A percentile compares a stretch with the other conserved stretches of the same genome.
Evolutionary conservation across 202 grass and related monocot genomes (phyloP).

Genomic region (Bolboschoenoplectus hybrid): DNA sequence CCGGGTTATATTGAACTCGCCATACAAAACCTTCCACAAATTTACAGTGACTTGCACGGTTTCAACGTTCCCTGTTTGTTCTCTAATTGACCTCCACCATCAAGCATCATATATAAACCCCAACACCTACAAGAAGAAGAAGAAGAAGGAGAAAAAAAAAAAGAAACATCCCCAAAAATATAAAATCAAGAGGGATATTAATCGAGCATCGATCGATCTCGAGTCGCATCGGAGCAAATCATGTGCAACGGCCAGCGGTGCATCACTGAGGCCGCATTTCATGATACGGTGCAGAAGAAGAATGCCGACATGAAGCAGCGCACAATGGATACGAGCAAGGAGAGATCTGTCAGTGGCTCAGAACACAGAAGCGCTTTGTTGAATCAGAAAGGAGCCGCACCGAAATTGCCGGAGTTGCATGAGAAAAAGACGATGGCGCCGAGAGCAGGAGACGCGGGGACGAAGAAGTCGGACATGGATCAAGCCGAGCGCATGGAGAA

Average conservation of each 20-base stretch:
- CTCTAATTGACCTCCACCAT: not conserved
- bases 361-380: not conserved
- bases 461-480: not conserved
- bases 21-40: not conserved
- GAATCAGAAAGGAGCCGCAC: not conserved
- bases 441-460: not conserved
- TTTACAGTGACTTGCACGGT: not conserved
- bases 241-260: slow-evolving; percentile 56
- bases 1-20: not conserved
- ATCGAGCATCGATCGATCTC: not conserved
- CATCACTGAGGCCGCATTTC: slow-evolving; percentile 42
- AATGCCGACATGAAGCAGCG: not conserved
- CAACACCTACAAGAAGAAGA: not conserved
- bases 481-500: slow-evolving; percentile 25
- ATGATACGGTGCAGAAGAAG: slow-evolving; percentile 11
- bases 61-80: not conserved
- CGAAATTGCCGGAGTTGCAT: not conserved
- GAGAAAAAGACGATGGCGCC: not conserved
- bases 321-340: not conserved
- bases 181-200: not conserved
- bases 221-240: not conserved
- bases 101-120: slow-evolving; percentile 24
- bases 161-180: not conserved
- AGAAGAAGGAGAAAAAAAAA: not conserved
- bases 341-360: not conserved